phyloP scores from a whole-genome alignment of 768 basidiomycete species.

The Rhodotorula kratochvilovae region DNA sequence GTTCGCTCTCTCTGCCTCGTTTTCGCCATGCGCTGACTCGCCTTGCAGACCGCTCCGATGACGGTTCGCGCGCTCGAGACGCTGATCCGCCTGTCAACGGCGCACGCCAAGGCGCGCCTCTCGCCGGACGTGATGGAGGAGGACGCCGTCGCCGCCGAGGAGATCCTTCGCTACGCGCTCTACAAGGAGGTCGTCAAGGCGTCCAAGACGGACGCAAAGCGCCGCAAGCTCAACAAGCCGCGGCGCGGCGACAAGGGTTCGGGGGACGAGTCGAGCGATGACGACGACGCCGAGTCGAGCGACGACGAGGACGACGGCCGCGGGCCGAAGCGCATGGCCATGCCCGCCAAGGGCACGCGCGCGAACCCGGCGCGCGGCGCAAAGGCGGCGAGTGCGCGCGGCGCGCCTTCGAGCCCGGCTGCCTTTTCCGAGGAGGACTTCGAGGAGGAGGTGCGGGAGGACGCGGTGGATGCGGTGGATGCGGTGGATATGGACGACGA shows the following conservation, averaged over 20 bases:
- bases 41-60: slow-evolving; percentile 78
- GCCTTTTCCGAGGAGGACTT: slow-evolving; percentile 14
- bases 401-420: not conserved
- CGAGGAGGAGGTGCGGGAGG: too few relatives aligned
- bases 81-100: slow-evolving; percentile 92
- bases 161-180: slow-evolving; percentile 91
- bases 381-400: not conserved
- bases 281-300: slow-evolving; percentile 1
- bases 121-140: slow-evolving; percentile 74
- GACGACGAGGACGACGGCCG: slow-evolving; percentile 12
- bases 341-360: slow-evolving; percentile 8
- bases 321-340: slow-evolving; percentile 24
- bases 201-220: slow-evolving; percentile 28
- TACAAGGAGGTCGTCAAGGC: slow-evolving; percentile 76
- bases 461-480: not conserved
- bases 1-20: slow-evolving; percentile 44
- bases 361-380: slow-evolving; percentile 6
- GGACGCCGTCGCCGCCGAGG: slow-evolving; percentile 86
- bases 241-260: slow-evolving; percentile 25
- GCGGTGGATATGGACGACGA: not conserved
- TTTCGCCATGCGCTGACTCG: slow-evolving; percentile 11
- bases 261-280: slow-evolving; percentile 25
- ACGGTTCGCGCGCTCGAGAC: slow-evolving; percentile 99
- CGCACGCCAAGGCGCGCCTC: slow-evolving; percentile 91
- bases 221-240: slow-evolving; percentile 24